Base-by-base conservation (phyloP, 75 land plant species). In the Cryptomeria japonica region DNA sequence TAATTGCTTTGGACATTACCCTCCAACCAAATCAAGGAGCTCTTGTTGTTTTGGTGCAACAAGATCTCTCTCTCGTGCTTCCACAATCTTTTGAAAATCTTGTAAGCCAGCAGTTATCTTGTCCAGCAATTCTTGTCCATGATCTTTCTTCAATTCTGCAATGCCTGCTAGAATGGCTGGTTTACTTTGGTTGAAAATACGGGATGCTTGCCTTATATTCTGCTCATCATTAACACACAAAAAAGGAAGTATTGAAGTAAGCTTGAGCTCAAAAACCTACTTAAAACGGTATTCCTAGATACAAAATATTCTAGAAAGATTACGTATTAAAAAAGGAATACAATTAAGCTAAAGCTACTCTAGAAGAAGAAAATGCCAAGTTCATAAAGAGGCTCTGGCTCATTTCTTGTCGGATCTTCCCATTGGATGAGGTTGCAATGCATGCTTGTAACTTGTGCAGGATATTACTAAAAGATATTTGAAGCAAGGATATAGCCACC, bases 201-300 rank as follows among this genome's bases (percentile, higher is more conserved):
- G 92, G 16, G 99, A 97, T 11, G 99, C 99, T 88, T 98, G 99
- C 91, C 96, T 94, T 87, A 93, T 84, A 92, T 96, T 96, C 94
- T 93, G 91, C 87, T 88, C 28, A 80, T 37, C 42, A 73, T 34
- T 73, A n/a, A 25, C 47, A 46, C 49, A 82, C 38, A 34, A 36
- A 55, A 55, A 84, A 49, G 7, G 68, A 13, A 84, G 49, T 34
- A 55, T 55, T 18, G 28, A 28, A 84, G 37, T 84, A 37, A 84
- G 68, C 22, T 46, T 46, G 31, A 44, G 32, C 12, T 82, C 32
- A 44, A 82, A 11, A 42, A 46, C 32, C 15, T n/a, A 42, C 84
- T 39, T 38, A 9, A 28, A 42, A 44, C 3, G 46, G 25, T 44
- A 80, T 25, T n/a, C 46, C 84, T 22, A 80, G 49, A 42, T 25